Evolutionary conservation across 1,284 basidiomycete genomes (phyloP), one percentile per base, ranked within the genome.

Genomic region (Acaromyces ingoldii): DNA sequence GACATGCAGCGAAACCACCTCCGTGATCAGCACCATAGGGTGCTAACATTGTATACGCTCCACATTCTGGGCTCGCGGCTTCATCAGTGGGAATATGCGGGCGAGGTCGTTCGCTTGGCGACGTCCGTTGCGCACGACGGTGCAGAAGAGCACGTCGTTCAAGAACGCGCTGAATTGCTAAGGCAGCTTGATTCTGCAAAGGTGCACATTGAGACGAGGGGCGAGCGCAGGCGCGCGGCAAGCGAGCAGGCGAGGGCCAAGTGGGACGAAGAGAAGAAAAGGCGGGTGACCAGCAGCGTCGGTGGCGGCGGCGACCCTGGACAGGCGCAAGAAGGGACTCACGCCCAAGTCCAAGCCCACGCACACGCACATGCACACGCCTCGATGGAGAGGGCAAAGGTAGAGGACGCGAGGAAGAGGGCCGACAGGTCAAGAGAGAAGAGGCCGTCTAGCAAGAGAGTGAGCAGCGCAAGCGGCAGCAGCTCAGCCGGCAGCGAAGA

Each of bases 61-160:
- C 21, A 45, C 25, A 45, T 45, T 22, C 22, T 45, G 25, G 42
- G 21, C 22, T n/a, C 26, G 17, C 19, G 42, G 6, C 24, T 45
- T 28, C 17, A 45, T 28, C 21, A 45, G 34, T 45, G 42, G 42
- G 42, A 45, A 30, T 45, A 22, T 45, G 17, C 42, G 30, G 17
- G 19, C 25, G 21, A 45, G 15, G 26, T 45, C 11, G 28, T 25
- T 6, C 42, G 42, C 13, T 45, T 28, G 30, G 42, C 42, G 17
- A 25, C 19, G 19, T n/a, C 17, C 17, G 34, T 45, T 29, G n/a
- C 11, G 3, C 29, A 30, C 13, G 42, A 45, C 34, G n/a, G n/a
- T n/a, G n/a, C n/a, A n/a, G n/a, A n/a, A n/a, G 21, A 22, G 13
- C 13, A 26, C 4, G 42, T 21, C 10, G n/a, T 45, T 17, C 42